Evolutionary conservation across 225 moss, liverwort and hornwort genomes (phyloP).

Genomic region (Takakia lepidozioides): DNA sequence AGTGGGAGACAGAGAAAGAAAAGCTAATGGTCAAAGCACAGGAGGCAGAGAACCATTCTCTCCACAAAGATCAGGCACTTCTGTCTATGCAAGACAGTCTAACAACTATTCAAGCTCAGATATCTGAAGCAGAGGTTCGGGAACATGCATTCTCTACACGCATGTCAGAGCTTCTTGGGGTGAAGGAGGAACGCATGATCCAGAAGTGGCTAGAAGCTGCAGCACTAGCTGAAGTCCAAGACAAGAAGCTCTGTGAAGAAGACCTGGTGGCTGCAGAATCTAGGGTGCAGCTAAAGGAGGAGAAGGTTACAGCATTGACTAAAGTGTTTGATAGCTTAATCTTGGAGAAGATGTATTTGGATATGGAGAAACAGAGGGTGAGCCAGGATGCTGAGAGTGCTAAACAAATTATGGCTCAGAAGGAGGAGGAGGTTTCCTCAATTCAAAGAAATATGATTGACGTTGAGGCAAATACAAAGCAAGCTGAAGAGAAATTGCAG

Average conservation of each 20-base stretch:
- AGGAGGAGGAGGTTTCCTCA: slow-evolving; percentile 22
- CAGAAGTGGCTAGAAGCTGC: too few species aligned
- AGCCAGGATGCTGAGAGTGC: slow-evolving; percentile 15
- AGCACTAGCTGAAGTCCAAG: too few species aligned
- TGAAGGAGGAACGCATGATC: too few species aligned
- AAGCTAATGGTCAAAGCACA: slow-evolving; percentile 32
- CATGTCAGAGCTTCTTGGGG: slow-evolving; percentile 28
- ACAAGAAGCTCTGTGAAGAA: too few species aligned
- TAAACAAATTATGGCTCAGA: slow-evolving; percentile 9
- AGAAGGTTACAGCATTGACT: slow-evolving; percentile 31
- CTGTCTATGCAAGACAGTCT: slow-evolving; percentile 24
- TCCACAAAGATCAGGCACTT: slow-evolving; percentile 24
- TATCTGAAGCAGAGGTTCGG: slow-evolving; percentile 24
- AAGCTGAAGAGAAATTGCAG: slow-evolving; percentile 20
- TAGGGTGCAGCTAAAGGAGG: slow-evolving; percentile 28
- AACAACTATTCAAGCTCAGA: slow-evolving; percentile 28
- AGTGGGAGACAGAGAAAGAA: slow-evolving; percentile 44
- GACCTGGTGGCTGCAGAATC: slow-evolving; percentile 30
- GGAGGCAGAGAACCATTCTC: slow-evolving; percentile 31
- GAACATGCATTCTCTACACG: slow-evolving; percentile 14
- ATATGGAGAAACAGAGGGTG: slow-evolving; percentile 25
- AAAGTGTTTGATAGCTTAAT: slow-evolving; percentile 29
- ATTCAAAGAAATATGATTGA: slow-evolving; percentile 14
- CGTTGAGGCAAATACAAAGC: slow-evolving; percentile 18
- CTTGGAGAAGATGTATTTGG: slow-evolving; percentile 31